A percentile compares a stretch with the other conserved stretches of the same genome.
Evolutionary conservation across 129 eudicot species (phyloP).

Genomic region (Logfia minima): DNA sequence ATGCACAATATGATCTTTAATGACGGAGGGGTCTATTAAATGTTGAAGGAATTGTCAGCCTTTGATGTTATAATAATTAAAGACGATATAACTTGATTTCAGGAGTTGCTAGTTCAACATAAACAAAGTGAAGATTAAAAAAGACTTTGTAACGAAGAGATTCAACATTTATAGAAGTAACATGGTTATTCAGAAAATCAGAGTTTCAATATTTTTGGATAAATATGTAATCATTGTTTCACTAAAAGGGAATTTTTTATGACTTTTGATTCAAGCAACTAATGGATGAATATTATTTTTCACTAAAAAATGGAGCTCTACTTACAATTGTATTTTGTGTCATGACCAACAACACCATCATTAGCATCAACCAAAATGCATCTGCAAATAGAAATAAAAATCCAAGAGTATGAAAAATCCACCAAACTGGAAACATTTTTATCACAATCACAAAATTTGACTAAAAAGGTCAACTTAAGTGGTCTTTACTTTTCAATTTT

Average conservation of each 20-base stretch:
- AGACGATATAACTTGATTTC: not conserved
- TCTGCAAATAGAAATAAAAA: conserved; percentile 38
- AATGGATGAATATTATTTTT: not conserved
- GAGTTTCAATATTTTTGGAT: not conserved
- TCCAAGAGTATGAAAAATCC: not conserved
- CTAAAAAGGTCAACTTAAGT: not conserved
- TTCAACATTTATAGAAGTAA: too few relatives aligned
- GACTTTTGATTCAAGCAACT: not conserved
- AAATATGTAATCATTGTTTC: too few relatives aligned
- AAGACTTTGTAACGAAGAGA: not conserved
- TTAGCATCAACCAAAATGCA: conserved; percentile 91
- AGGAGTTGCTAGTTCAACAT: not conserved
- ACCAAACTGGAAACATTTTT: not conserved
- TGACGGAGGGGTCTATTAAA: not conserved
- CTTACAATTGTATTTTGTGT: conserved; percentile 83
- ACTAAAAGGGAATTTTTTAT: too few relatives aligned
- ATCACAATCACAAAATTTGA: not conserved
- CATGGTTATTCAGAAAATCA: not conserved
- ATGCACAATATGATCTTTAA: too few relatives aligned
- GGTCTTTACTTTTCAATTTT: not conserved
- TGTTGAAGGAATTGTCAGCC: not conserved
- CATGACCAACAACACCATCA: conserved; percentile 81
- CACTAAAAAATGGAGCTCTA: not conserved
- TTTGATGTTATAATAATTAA: not conserved
- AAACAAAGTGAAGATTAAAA: not conserved